Evolutionary conservation across 768 basidiomycete genomes (phyloP), one percentile per base, ranked within the genome.

Genomic region (Clathrus columnatus): DNA sequence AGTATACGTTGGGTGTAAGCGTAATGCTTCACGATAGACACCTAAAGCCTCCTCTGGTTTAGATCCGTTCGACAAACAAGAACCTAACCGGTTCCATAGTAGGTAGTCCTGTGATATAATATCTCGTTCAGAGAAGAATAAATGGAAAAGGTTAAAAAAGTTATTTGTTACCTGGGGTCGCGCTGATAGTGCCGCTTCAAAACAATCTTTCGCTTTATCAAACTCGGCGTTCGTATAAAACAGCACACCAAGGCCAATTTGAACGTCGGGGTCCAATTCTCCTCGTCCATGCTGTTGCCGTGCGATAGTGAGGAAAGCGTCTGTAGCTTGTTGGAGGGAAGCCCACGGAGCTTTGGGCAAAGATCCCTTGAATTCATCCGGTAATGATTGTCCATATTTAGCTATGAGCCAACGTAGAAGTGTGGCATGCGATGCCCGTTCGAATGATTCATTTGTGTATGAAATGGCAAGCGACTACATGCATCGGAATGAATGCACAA

Each of bases 71-170:
- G 93, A 95, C 23, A 99, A 75, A 4, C 87, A 91, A 1, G 94
- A 96, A 5, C 96, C 96, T 14, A 96, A 73, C 50, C 96, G 76
- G 68, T 99, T 99, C 96, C 96, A 99, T 11, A 98, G 69, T 5
- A 92, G 72, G 68, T 92, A 98, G 69, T 99, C 96, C 87, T 82
- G 57, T 16, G 47, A 45, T 18, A 8, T 23, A 46, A 20, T 8
- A 17, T 36, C 10, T 43, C 43, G 27, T 18, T 53, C 26, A 51
- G 42, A 54, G 44, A 36, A 26, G 10, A 20, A 20, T 45, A 50
- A 24, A 17, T 16, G 18, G 29, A 58, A 30, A 18, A 32, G 11
- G n/a, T 10, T 20, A 23, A 14, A 32, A 54, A 47, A 24, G 17
- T 2, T 14, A 3, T 10, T 46, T 67, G 76, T 61, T 59, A 83